Percentiles rank a stretch among this genome's conserved stretches.
phyloP scores from a whole-genome alignment of 2,329 filamentous ascomycete species.

The Colletotrichum noveboracense region DNA sequence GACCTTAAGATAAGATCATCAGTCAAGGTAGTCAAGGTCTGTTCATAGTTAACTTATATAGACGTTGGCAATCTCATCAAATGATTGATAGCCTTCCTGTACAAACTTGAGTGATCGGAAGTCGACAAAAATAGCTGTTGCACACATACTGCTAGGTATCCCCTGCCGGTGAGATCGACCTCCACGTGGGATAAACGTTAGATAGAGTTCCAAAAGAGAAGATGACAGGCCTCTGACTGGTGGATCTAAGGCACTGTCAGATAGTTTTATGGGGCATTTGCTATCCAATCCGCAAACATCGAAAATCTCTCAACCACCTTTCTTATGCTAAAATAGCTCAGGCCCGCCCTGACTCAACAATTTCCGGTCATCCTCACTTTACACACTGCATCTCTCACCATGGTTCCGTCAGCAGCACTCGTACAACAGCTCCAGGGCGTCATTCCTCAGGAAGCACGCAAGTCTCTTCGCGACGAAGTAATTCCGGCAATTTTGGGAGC shows the following conservation, averaged over 20 bases:
- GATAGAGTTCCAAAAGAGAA: background rate
- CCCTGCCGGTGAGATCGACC: background rate
- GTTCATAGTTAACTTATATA: background rate
- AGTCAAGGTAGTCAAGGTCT: background rate
- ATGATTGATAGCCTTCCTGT: background rate
- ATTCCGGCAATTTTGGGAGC: constrained; percentile 52
- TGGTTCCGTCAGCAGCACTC: constrained; percentile 2
- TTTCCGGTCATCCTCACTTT: background rate
- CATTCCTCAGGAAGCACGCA: constrained; percentile 25
- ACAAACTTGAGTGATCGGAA: background rate
- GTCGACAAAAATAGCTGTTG: background rate
- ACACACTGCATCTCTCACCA: background rate
- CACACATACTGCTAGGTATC: background rate
- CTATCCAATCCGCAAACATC: background rate
- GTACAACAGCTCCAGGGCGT: constrained; percentile 25
- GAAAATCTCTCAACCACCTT: constrained; percentile 16
- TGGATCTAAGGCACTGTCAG: background rate
- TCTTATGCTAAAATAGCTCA: constrained; percentile 17
- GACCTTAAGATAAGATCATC: background rate
- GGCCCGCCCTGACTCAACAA: constrained; percentile 6
- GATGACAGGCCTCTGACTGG: background rate
- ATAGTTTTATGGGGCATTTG: background rate
- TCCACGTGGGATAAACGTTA: background rate
- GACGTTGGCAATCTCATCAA: rapidly evolving
- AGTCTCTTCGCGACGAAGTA: constrained; percentile 47